Evolutionary conservation across 345 rosid genomes (phyloP).

Genomic region (Citrus cavaleriei): DNA sequence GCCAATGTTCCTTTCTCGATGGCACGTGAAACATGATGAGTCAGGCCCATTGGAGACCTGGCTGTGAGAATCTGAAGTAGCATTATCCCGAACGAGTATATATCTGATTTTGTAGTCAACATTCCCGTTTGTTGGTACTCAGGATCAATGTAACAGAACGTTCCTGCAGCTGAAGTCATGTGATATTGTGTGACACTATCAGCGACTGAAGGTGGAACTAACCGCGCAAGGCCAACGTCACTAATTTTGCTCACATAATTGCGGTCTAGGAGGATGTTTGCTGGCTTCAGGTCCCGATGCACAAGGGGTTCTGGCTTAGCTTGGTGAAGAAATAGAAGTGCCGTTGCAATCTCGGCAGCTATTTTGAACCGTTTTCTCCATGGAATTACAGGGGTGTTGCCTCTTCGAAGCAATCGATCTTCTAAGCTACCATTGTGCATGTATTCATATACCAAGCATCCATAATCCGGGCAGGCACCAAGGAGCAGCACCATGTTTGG

Average conservation of each 20-base stretch:
- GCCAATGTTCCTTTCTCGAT: constrained; percentile 57
- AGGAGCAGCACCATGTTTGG: constrained; percentile 95
- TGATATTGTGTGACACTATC: constrained; percentile 76
- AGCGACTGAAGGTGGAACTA: constrained; percentile 82
- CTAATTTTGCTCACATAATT: constrained; percentile 87
- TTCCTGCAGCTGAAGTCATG: constrained; percentile 93
- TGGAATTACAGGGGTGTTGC: constrained; percentile 61
- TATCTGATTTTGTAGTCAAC: constrained; percentile 78
- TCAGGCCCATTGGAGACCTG: constrained; percentile 76
- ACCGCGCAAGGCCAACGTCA: constrained; percentile 89
- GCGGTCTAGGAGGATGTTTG: constrained; percentile 80
- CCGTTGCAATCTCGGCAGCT: constrained; percentile 79
- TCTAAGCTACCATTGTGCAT: constrained; percentile 82
- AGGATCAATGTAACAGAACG: constrained; percentile 89
- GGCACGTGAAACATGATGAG: constrained; percentile 71
- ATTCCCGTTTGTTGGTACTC: constrained; percentile 89
- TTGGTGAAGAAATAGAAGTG: constrained; percentile 88
- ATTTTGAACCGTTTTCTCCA: constrained; percentile 69
- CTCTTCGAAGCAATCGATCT: constrained; percentile 67
- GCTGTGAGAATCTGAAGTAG: constrained; percentile 82
- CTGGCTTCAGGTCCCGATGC: constrained; percentile 91
- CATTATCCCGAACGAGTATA: constrained; percentile 81
- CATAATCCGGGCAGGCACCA: constrained; percentile 89
- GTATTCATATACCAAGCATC: constrained; percentile 86
- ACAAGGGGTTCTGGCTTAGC: constrained; percentile 97